Conservation (phyloP, 768 basidiomycete genomes). For the Mrakia blollopis region DNA sequence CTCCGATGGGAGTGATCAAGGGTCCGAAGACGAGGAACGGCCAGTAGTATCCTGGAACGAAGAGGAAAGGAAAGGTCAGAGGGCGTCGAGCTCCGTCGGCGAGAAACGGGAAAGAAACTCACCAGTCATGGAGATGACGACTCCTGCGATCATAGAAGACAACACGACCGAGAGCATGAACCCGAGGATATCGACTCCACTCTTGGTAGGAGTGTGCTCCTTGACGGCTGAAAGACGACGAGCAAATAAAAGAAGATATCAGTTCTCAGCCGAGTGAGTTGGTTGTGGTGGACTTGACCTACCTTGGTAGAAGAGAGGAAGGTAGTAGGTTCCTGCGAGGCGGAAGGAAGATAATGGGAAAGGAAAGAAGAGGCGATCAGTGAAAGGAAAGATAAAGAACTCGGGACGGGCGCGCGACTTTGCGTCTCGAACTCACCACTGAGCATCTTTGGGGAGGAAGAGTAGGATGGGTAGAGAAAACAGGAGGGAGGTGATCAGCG, state of each 20-base stretch:
- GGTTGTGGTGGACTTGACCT: no score
- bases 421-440: conserved; percentile 9
- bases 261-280: no score
- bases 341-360: not conserved
- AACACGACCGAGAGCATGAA: conserved; percentile 45
- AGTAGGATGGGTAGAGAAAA: no score
- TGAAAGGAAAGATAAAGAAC: not conserved
- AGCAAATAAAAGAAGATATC: no score
- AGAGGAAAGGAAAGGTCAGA: no score
- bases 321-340: conserved; percentile 42
- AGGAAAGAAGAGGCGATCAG: not conserved
- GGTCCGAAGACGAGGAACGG: conserved; percentile 41
- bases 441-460: no score
- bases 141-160: conserved; percentile 42
- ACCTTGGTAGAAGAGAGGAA: conserved; percentile 45
- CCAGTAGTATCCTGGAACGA: conserved; percentile 42
- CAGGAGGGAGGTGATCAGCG: no score
- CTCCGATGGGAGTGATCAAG: conserved; percentile 43
- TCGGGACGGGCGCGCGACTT: no score
- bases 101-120: no score
- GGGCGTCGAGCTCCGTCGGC: no score
- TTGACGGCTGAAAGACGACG: no score
- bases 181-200: conserved; percentile 48
- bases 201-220: conserved; percentile 45
- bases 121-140: conserved; percentile 36